Evolutionary conservation across 2,329 filamentous ascomycete species (phyloP).

Genomic region (Penicillium verrucosum): DNA sequence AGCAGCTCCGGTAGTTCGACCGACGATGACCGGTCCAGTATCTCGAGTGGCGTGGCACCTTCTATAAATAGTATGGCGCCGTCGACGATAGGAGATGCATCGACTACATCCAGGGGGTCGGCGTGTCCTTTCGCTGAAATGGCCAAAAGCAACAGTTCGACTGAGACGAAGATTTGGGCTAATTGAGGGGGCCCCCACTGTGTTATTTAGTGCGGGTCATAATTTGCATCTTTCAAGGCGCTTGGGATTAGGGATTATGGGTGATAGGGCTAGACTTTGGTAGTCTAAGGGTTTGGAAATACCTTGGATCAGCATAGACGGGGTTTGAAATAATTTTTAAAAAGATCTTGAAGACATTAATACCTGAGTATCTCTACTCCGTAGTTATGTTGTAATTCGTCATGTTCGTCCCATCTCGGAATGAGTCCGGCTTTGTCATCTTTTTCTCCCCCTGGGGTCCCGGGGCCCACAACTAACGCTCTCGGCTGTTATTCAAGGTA

Average conservation of each 20-base stretch:
- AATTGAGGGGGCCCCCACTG: conserved; percentile 5
- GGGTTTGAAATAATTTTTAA: neutral
- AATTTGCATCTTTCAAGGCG: conserved; percentile 14
- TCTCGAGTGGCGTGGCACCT: conserved; percentile 23
- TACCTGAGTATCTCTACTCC: neutral
- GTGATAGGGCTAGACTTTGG: neutral
- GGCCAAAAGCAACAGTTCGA: conserved; percentile 17
- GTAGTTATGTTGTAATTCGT: neutral
- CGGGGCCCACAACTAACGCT: conserved; percentile 1
- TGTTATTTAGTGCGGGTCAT: neutral
- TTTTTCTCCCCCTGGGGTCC: neutral
- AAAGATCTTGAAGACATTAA: neutral
- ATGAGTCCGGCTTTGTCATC: conserved; percentile 2
- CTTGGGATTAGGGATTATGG: conserved; percentile 1
- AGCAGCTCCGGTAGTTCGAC: conserved; percentile 28
- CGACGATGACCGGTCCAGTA: conserved; percentile 32
- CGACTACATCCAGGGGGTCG: conserved; percentile 6
- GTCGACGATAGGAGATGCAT: conserved; percentile 2
- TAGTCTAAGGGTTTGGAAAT: neutral
- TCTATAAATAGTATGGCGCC: conserved; percentile 16
- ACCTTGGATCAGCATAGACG: conserved; percentile 1
- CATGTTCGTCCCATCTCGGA: too few species aligned
- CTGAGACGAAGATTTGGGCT: conserved; percentile 33
- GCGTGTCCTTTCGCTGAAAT: conserved; percentile 34
- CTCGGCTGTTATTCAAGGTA: conserved; percentile 12